Conservation (phyloP, 805 yeast species). For the Barnettozyma sucrosica region DNA sequence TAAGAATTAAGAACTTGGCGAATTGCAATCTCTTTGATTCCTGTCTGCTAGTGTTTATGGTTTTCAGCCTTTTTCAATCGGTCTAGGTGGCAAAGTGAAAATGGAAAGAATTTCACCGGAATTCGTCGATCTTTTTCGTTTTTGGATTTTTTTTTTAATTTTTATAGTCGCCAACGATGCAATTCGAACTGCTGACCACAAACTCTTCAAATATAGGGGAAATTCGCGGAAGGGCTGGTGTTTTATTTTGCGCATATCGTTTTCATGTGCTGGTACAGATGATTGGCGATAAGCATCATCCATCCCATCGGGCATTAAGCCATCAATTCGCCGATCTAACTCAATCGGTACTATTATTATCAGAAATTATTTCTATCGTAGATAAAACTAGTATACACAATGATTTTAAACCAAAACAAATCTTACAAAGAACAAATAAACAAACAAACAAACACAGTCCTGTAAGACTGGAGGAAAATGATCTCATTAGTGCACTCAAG, state of each 20-base stretch:
- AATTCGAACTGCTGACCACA: neutral
- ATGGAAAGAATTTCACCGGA: neutral
- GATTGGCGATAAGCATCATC: too few species aligned
- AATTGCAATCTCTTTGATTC: neutral
- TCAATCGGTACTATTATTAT: too few species aligned
- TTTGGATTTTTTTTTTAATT: too few species aligned
- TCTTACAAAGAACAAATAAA: neutral
- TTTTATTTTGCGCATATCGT: too few species aligned
- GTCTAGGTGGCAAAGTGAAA: neutral
- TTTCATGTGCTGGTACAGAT: too few species aligned
- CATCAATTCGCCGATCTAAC: too few species aligned
- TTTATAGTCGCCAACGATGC: neutral
- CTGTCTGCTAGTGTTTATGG: neutral
- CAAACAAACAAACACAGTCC: neutral
- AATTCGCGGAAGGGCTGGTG: neutral
- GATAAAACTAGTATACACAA: neutral
- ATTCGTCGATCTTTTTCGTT: neutral
- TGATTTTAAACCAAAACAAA: neutral
- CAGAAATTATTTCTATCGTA: neutral
- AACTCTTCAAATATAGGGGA: neutral
- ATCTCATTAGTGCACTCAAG: neutral
- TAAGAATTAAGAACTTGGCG: neutral
- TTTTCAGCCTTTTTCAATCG: neutral
- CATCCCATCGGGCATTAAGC: neutral
- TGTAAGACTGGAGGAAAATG: neutral